Evolutionary conservation across 108 stramenopile genomes (phyloP), one percentile per base, ranked within the genome.

Genomic region (Schizochytrium sp.): DNA sequence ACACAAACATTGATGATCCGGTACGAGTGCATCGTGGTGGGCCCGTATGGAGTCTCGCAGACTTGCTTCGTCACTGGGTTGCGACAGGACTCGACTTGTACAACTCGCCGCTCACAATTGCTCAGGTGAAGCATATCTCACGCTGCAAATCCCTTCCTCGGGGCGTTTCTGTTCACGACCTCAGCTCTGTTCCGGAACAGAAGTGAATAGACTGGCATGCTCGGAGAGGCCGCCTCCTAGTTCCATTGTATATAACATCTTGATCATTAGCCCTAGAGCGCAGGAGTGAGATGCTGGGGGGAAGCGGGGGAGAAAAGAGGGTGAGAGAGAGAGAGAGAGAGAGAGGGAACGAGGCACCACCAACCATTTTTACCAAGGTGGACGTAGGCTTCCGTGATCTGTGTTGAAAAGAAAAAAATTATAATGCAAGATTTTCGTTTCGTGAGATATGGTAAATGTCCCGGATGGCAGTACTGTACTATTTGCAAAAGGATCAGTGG

Each of bases 61-160:
- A 83, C 28, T 34, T 83, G 76, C 51, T 47, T 8, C 76, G 51
- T 12, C 76, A 83, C 51, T 83, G 76, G 76, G 51, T 83, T 12
- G 4, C 45, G n/a, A 53, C 76, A 12, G 76, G 76, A 6, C 76
- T 83, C 28, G 76, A 83, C 76, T 23, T 83, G 48, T 53, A 83
- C 76, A 83, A 83, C 51, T 83, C 76, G 48, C 76, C 76, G 48
- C 48, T 83, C 48, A 45, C 76, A 0, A 83, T 83, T 83, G 76
- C 44, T 21, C 48, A 83, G 5, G 25, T 83, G 28, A 12, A 34
- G 18, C 14, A 69, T 12, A 1, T 69, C 2, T 23, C 63, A 12
- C 25, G 63, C 25, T 69, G 63, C 63, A 69, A 41, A 69, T 69
- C 63, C 63, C 63, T 69, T 8, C 63, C 63, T 14, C 63, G 63